These are phyloP conservation scores for Umbelopsis sp. DNA, from an alignment of 192 early-diverging fungal genomes.

Conservation along the genomic window DNA sequence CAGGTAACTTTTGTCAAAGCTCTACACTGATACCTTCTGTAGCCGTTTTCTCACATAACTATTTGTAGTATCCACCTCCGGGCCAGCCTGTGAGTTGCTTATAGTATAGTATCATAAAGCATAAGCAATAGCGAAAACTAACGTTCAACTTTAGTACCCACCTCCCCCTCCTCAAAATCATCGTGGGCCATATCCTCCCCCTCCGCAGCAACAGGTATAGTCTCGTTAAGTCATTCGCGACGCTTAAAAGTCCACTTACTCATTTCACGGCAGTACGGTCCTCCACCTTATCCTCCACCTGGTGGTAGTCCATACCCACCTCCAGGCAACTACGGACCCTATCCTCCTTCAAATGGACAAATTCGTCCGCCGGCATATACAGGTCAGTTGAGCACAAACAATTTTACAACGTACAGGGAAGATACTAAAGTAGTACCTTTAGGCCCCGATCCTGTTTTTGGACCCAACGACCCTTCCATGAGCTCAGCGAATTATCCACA, in stretches of 20 bases:
- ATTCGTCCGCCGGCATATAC: slow-evolving; percentile 28
- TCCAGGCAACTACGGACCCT: neutral
- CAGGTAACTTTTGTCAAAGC: neutral
- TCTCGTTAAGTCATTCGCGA: neutral
- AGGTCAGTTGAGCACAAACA: neutral
- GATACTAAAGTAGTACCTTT: neutral
- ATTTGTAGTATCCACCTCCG: slow-evolving; percentile 18
- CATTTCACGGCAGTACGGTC: neutral
- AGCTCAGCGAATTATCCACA: slow-evolving; percentile 37
- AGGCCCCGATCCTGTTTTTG: slow-evolving; percentile 29
- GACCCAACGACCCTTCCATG: slow-evolving; percentile 19
- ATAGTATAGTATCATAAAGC: neutral
- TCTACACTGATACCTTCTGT: too few relatives aligned
- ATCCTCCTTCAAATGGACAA: slow-evolving; percentile 1
- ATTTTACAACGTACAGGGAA: neutral
- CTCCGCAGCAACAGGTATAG: slow-evolving; percentile 12
- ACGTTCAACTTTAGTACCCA: neutral
- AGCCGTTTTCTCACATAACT: neutral
- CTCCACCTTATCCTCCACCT: neutral
- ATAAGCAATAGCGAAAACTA: neutral
- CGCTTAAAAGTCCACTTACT: neutral
- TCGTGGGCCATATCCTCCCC: neutral
- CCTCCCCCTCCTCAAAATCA: neutral
- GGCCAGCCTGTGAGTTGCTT: neutral
- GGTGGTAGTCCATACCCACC: neutral